These are phyloP conservation scores for Scheffersomyces stambukii DNA, from an alignment of 1,139 yeast genomes.

Conservation along the genomic window DNA sequence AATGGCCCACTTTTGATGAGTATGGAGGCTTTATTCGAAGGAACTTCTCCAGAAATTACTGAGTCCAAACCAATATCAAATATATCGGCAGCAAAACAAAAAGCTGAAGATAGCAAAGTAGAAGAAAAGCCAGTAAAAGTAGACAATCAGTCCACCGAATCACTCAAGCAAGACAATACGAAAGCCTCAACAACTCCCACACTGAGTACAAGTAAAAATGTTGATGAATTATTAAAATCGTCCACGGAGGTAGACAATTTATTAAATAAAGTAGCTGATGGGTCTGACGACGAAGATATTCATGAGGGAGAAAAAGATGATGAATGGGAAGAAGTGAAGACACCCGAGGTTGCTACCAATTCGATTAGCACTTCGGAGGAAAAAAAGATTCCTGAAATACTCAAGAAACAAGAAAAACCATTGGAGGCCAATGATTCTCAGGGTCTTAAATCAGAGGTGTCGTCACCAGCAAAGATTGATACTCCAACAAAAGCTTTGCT, in stretches of 20 bases:
- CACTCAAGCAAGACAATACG: too few species aligned
- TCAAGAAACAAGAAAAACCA: too few species aligned
- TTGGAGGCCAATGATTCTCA: too few species aligned
- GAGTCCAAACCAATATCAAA: conserved; percentile 31
- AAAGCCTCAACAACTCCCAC: conserved; percentile 8
- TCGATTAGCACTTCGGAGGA: too few species aligned
- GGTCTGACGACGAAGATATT: conserved; percentile 39
- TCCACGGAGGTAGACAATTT: conserved; percentile 35
- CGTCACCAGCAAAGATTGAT: too few species aligned
- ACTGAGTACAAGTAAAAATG: conserved; percentile 20
- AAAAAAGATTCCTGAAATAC: too few species aligned
- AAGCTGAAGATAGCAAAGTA: conserved; percentile 14
- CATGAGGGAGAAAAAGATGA: conserved; percentile 28
- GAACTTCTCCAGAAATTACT: conserved; percentile 47
- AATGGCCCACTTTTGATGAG: conserved; percentile 79
- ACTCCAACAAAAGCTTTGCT: too few species aligned
- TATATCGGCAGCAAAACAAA: conserved; percentile 24
- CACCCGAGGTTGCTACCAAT: conserved; percentile 25
- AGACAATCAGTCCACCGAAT: too few species aligned
- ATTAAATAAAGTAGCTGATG: conserved; percentile 36
- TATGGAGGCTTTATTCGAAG: conserved; percentile 76
- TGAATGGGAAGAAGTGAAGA: conserved; percentile 41
- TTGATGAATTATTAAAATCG: conserved; percentile 40
- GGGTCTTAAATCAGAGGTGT: too few species aligned
- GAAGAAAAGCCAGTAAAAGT: conserved; percentile 10